These are phyloP conservation scores for Tilletia indica DNA, from an alignment of 1,284 basidiomycete species.

Conservation along the genomic window DNA sequence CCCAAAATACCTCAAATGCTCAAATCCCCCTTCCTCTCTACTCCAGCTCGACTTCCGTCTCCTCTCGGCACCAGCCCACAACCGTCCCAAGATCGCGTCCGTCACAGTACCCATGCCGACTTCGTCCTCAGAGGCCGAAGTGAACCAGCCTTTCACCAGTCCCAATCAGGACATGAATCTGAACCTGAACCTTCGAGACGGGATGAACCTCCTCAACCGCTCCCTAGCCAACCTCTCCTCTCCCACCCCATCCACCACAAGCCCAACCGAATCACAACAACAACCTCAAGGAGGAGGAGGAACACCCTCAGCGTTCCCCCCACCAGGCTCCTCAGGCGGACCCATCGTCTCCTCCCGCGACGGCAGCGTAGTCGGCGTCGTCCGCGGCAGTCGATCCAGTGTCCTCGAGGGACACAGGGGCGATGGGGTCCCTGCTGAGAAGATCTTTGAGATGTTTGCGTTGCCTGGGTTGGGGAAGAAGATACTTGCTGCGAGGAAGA, in stretches of 20 bases:
- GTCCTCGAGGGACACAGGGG: constrained; percentile 64
- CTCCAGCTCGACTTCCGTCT: constrained; percentile 3
- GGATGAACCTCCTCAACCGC: background rate
- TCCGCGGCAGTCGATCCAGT: constrained; percentile 65
- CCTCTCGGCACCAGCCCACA: background rate
- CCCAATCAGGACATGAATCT: too few relatives aligned
- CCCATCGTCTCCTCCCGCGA: constrained; percentile 68
- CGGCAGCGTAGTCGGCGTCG: constrained; percentile 70
- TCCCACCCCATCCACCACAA: too few relatives aligned
- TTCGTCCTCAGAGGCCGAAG: too few relatives aligned
- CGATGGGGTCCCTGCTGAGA: constrained; percentile 70
- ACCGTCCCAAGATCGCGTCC: background rate
- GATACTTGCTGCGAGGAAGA: constrained; percentile 2
- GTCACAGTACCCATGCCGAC: background rate
- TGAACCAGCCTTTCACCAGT: too few relatives aligned
- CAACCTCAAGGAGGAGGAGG: background rate
- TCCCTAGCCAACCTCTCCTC: too few relatives aligned
- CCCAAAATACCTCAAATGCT: too few relatives aligned
- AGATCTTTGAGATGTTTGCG: constrained; percentile 63
- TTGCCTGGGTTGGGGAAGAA: constrained; percentile 46
- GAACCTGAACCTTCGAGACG: too few relatives aligned
- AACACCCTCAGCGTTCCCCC: constrained; percentile 58
- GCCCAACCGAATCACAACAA: background rate
- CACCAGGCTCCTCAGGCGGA: constrained; percentile 70
- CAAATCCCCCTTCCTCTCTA: too few relatives aligned